phyloP scores from a whole-genome alignment of 495 filamentous ascomycete genomes.

The Penicillium antarcticum region DNA sequence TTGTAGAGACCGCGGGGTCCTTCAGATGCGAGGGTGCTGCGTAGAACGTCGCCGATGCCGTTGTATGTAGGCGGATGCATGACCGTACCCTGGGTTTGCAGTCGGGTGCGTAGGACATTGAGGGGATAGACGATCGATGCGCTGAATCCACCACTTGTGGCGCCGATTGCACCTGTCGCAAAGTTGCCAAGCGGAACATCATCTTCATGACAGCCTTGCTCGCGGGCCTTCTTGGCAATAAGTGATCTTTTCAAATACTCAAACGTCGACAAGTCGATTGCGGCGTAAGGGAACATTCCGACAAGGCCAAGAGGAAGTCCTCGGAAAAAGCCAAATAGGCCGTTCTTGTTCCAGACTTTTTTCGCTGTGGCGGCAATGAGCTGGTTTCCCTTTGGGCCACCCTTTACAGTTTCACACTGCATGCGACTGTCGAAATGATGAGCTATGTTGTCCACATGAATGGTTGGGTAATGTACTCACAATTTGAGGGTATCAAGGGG shows the following conservation, averaged over 20 bases:
- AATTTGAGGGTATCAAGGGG: slow-evolving; percentile 98
- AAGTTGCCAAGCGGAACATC: slow-evolving; percentile 75
- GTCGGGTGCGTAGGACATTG: slow-evolving; percentile 87
- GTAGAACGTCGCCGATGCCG: slow-evolving; percentile 81
- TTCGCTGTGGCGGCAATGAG: slow-evolving; percentile 77
- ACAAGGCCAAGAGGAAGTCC: slow-evolving; percentile 88
- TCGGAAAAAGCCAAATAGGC: slow-evolving; percentile 78
- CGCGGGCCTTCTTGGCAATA: slow-evolving; percentile 64
- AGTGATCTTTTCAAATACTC: slow-evolving; percentile 83
- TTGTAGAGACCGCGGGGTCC: slow-evolving; percentile 88
- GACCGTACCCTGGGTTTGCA: slow-evolving; percentile 92
- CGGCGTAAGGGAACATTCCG: slow-evolving; percentile 97
- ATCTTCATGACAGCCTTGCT: slow-evolving; percentile 71
- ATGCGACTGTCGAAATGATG: slow-evolving; percentile 57
- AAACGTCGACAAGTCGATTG: slow-evolving; percentile 93
- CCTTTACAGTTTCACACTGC: slow-evolving; percentile 89
- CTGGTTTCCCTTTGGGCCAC: slow-evolving; percentile 77
- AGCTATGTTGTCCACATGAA: slow-evolving; percentile 11
- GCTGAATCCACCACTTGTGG: slow-evolving; percentile 85
- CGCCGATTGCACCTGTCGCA: slow-evolving; percentile 78
- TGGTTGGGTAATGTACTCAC: slow-evolving; percentile 38
- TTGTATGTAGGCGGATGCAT: slow-evolving; percentile 89
- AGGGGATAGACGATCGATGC: slow-evolving; percentile 93
- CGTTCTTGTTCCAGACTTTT: slow-evolving; percentile 78
- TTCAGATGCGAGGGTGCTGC: slow-evolving; percentile 77